Evolutionary conservation across 2,329 filamentous ascomycete species (phyloP).

Genomic region (Diplodia scrobiculata): DNA sequence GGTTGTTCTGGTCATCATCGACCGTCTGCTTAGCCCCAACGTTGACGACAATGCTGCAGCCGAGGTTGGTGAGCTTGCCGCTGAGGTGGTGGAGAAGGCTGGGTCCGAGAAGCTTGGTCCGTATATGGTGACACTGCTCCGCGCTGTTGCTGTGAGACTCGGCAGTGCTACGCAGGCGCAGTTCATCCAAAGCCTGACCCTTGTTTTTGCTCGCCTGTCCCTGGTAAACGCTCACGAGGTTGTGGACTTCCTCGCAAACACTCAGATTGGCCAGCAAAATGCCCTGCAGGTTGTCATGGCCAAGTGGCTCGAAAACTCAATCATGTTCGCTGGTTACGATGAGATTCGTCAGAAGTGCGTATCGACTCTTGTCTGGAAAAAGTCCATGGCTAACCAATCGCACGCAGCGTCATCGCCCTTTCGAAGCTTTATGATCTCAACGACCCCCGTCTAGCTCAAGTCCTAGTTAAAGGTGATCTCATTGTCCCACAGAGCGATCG

Average conservation of each 20-base stretch:
- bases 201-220: constrained; percentile 90
- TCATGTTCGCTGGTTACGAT: constrained; percentile 97
- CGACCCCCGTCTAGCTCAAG: constrained; percentile 74
- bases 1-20: constrained; percentile 86
- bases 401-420: constrained; percentile 77
- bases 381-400: constrained; percentile 32
- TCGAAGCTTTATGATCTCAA: constrained; percentile 88
- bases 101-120: constrained; percentile 88
- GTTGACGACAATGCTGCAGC: constrained; percentile 93
- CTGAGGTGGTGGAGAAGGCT: constrained; percentile 92
- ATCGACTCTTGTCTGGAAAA: neutral
- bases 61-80: constrained; percentile 93
- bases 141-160: constrained; percentile 83
- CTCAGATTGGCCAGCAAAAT: constrained; percentile 75
- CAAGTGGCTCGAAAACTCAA: constrained; percentile 97
- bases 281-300: constrained; percentile 86
- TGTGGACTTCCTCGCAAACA: constrained; percentile 83
- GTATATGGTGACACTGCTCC: constrained; percentile 82
- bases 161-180: constrained; percentile 79
- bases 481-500: constrained; percentile 75
- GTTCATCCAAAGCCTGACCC: constrained; percentile 92
- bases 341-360: constrained; percentile 93
- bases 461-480: constrained; percentile 87
- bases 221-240: constrained; percentile 84
- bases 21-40: constrained; percentile 77